Conservation (phyloP, 75 land plant genomes). For the Ceratopteris richardii region DNA sequence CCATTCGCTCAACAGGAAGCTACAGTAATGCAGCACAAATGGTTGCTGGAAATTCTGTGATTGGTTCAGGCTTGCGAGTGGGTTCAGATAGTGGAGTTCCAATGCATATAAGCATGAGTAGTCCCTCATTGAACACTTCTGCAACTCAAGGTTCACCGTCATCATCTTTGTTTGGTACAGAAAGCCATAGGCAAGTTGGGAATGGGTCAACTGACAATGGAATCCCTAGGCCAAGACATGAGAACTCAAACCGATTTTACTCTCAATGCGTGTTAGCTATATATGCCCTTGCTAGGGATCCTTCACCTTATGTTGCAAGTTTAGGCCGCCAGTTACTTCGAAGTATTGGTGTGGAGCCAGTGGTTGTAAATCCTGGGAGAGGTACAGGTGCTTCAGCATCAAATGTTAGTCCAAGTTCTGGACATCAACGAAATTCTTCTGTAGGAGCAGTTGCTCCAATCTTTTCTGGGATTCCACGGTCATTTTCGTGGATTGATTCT, state of each 20-base stretch:
- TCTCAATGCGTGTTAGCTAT: slow-evolving; percentile 62
- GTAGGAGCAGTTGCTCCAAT: slow-evolving; percentile 19
- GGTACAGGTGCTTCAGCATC: slow-evolving; percentile 13
- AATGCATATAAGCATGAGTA: slow-evolving; percentile 37
- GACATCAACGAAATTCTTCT: slow-evolving; percentile 42
- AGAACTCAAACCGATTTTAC: slow-evolving; percentile 52
- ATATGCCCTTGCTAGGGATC: slow-evolving; percentile 74
- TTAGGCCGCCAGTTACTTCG: slow-evolving; percentile 60
- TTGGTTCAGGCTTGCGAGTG: slow-evolving; percentile 36
- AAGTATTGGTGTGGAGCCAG: slow-evolving; percentile 85
- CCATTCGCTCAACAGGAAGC: slow-evolving; percentile 32
- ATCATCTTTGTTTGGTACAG: no score
- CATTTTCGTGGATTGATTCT: slow-evolving; percentile 84
- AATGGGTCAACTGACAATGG: slow-evolving; percentile 63
- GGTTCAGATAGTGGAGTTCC: slow-evolving; percentile 20
- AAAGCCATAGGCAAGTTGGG: slow-evolving; percentile 42
- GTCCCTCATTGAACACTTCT: slow-evolving; percentile 43
- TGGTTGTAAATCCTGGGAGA: slow-evolving; percentile 38
- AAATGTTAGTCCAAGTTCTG: background rate
- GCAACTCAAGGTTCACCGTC: slow-evolving; percentile 69
- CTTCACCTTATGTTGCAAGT: slow-evolving; percentile 68
- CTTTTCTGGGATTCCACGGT: slow-evolving; percentile 60
- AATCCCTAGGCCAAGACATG: slow-evolving; percentile 29
- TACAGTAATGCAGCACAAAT: slow-evolving; percentile 33
- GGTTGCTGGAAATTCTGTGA: slow-evolving; percentile 22